These are phyloP conservation scores for Kurtzmaniella fragi DNA, from an alignment of 805 yeast species.

Conservation along the genomic window DNA sequence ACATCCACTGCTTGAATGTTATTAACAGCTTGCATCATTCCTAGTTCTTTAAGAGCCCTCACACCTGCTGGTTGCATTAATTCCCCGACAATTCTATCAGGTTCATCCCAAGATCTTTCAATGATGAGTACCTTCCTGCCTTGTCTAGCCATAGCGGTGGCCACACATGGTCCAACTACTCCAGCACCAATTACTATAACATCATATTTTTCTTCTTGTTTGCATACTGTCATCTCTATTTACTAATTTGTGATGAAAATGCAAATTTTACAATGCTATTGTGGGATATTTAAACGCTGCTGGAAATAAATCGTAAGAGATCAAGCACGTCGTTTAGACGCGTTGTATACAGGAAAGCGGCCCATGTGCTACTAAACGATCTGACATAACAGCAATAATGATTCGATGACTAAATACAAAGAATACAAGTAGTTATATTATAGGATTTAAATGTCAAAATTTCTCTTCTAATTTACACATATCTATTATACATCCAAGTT, in stretches of 20 bases:
- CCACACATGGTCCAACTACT: constrained; percentile 90
- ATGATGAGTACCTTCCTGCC: constrained; percentile 76
- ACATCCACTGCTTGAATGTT: constrained; percentile 74
- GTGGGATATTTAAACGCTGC: too few relatives aligned
- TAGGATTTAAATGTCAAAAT: too few relatives aligned
- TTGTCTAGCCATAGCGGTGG: constrained; percentile 83
- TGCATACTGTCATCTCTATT: background rate
- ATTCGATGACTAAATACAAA: too few relatives aligned
- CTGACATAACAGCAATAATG: too few relatives aligned
- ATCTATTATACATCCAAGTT: too few relatives aligned
- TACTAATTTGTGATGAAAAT: background rate
- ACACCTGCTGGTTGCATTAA: constrained; percentile 96
- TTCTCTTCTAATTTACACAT: too few relatives aligned
- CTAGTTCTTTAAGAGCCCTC: constrained; percentile 73
- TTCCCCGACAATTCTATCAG: constrained; percentile 97
- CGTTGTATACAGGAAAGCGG: too few relatives aligned
- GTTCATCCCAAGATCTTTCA: constrained; percentile 88
- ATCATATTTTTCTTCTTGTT: constrained; percentile 44
- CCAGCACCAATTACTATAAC: constrained; percentile 98
- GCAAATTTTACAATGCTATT: too few relatives aligned
- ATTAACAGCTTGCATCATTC: constrained; percentile 72
- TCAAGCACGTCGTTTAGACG: too few relatives aligned
- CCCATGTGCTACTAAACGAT: too few relatives aligned
- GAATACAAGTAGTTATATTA: too few relatives aligned
- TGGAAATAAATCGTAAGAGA: too few relatives aligned